phyloP scores from a whole-genome alignment of 164 flowering plant genomes.

The Pachysandra terminalis region DNA sequence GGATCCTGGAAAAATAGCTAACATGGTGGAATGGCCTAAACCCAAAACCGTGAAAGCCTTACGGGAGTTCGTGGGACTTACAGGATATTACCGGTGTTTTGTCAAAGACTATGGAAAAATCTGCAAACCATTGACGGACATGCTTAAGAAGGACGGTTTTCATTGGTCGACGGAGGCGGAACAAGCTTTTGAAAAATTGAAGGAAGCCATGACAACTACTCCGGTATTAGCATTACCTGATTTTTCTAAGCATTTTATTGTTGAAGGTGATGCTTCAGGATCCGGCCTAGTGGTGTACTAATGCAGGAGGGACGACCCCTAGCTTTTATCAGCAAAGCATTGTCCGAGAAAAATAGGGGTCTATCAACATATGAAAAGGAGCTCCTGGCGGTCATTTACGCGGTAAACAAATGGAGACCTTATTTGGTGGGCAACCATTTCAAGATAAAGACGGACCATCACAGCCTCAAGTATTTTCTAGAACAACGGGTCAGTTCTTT shows the following conservation, averaged over 20 bases:
- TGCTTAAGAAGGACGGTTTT: background rate
- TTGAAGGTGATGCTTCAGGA: slow-evolving; percentile 6
- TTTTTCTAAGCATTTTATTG: background rate
- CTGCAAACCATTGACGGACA: background rate
- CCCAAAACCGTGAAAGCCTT: background rate
- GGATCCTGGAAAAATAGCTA: background rate
- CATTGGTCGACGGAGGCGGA: background rate
- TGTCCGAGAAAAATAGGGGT: background rate
- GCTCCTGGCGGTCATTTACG: background rate
- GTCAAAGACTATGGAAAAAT: slow-evolving; percentile 1
- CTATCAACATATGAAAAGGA: slow-evolving; percentile 12
- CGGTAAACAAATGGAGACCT: background rate
- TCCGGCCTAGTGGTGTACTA: background rate
- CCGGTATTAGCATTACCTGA: slow-evolving; percentile 5
- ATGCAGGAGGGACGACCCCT: background rate
- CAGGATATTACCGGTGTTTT: slow-evolving; percentile 5
- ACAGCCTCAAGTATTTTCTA: too few relatives aligned
- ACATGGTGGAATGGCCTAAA: background rate
- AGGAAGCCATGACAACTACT: background rate
- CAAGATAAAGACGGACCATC: too few relatives aligned
- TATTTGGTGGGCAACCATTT: background rate
- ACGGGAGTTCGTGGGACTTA: slow-evolving; percentile 5
- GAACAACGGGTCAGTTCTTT: too few relatives aligned
- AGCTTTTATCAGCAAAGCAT: slow-evolving; percentile 9
- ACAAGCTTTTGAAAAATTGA: background rate